A percentile compares a stretch with the other conserved stretches of the same genome.
Evolutionary conservation across 495 filamentous ascomycete genomes (phyloP).

Genomic region (Trichoderma virens): DNA sequence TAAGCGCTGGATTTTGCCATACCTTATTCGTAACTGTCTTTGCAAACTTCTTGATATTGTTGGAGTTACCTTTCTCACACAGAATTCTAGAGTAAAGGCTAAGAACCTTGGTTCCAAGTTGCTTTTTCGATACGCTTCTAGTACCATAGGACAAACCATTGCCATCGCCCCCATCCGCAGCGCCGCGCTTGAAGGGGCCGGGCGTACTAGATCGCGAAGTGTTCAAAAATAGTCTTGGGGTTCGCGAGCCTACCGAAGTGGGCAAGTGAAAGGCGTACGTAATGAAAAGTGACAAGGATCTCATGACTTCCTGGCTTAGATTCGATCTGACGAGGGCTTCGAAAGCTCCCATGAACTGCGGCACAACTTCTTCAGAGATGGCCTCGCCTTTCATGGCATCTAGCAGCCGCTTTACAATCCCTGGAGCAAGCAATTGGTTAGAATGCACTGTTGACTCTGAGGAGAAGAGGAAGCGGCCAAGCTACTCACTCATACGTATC

Average conservation of each 20-base stretch:
- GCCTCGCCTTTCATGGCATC: slow-evolving; percentile 82
- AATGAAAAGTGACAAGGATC: slow-evolving; percentile 85
- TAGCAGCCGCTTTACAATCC: slow-evolving; percentile 80
- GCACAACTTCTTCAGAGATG: slow-evolving; percentile 60
- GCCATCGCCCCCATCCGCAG: slow-evolving; percentile 11
- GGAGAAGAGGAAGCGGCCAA: slow-evolving; percentile 16
- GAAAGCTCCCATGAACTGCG: slow-evolving; percentile 69
- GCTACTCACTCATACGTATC: slow-evolving; percentile 76
- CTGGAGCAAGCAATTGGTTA: slow-evolving; percentile 35
- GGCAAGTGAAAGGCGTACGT: slow-evolving; percentile 82
- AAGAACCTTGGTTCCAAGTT: slow-evolving; percentile 68
- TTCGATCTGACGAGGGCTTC: slow-evolving; percentile 69
- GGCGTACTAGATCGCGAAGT: slow-evolving; percentile 30
- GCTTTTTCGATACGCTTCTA: slow-evolving; percentile 40
- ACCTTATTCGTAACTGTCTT: slow-evolving; percentile 96
- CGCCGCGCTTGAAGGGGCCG: slow-evolving; percentile 14
- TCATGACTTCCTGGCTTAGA: slow-evolving; percentile 70
- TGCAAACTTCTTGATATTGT: slow-evolving; percentile 79
- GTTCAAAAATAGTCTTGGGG: slow-evolving; percentile 37
- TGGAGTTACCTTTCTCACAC: slow-evolving; percentile 59
- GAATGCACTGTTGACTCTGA: slow-evolving; percentile 8
- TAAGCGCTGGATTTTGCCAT: slow-evolving; percentile 23
- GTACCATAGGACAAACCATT: slow-evolving; percentile 14
- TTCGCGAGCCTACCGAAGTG: slow-evolving; percentile 39
- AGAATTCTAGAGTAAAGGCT: slow-evolving; percentile 76